These are phyloP conservation scores for Lecanicillium sp. DNA, from an alignment of 2,329 filamentous ascomycete species.

Conservation along the genomic window DNA sequence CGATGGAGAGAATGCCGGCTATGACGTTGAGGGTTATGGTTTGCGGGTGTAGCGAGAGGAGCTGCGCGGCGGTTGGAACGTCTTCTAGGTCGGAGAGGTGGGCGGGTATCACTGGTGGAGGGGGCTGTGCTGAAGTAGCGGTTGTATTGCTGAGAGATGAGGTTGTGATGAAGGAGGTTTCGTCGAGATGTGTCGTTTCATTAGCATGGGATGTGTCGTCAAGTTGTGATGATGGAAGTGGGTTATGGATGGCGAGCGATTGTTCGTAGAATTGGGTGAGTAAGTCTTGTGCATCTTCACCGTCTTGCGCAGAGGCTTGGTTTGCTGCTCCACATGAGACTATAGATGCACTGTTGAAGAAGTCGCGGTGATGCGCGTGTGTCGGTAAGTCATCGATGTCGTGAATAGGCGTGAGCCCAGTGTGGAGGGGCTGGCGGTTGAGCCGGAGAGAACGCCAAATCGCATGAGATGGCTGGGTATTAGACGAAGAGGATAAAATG, in stretches of 20 bases:
- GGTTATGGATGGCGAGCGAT: conserved; percentile 63
- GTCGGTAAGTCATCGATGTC: conserved; percentile 19
- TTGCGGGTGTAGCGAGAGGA: conserved; percentile 63
- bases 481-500: background rate
- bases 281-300: conserved; percentile 23
- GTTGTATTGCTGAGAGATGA: conserved; percentile 21
- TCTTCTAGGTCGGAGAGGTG: conserved; percentile 50
- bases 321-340: too few relatives aligned
- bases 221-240: conserved; percentile 54
- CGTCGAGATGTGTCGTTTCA: conserved; percentile 24
- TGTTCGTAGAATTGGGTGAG: conserved; percentile 68
- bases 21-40: conserved; percentile 77
- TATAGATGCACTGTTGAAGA: conserved; percentile 34
- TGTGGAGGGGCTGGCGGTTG: conserved; percentile 34
- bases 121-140: conserved; percentile 14
- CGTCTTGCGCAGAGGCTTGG: background rate
- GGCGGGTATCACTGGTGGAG: conserved; percentile 17
- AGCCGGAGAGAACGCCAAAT: conserved; percentile 49
- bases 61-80: conserved; percentile 58
- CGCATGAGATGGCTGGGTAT: conserved; percentile 26
- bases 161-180: conserved; percentile 30
- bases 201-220: conserved; percentile 15
- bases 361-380: conserved; percentile 27
- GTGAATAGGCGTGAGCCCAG: conserved; percentile 45
- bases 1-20: conserved; percentile 67